A percentile compares a stretch with the other conserved stretches of the same genome.
Evolutionary conservation across 768 basidiomycete species (phyloP).

Genomic region (Wakefieldia striispora): DNA sequence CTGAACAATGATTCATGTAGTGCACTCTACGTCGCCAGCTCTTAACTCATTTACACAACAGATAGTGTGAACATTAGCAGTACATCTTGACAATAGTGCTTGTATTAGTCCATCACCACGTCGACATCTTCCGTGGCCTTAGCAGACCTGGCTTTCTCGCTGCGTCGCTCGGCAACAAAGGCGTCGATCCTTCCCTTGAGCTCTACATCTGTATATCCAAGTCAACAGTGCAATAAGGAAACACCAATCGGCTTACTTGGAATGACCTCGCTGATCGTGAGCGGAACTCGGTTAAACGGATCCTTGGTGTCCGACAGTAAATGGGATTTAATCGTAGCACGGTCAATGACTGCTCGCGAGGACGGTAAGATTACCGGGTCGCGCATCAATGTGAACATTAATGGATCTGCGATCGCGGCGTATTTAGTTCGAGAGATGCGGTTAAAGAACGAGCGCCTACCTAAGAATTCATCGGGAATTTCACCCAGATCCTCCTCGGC

Average conservation of each 20-base stretch:
- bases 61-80: constrained; percentile 1
- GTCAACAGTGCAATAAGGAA: constrained; percentile 6
- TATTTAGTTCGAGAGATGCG: background rate
- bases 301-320: constrained; percentile 88
- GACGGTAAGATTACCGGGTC: constrained; percentile 92
- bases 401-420: constrained; percentile 57
- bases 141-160: constrained; percentile 29
- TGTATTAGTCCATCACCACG: constrained; percentile 22
- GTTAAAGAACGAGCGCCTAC: constrained; percentile 41
- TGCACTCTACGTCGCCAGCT: too few relatives aligned
- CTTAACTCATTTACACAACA: constrained; percentile 3
- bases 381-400: constrained; percentile 91
- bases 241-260: constrained; percentile 53
- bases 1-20: too few relatives aligned
- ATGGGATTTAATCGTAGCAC: constrained; percentile 92
- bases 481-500: constrained; percentile 93
- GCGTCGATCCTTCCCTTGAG: constrained; percentile 73
- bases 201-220: constrained; percentile 49
- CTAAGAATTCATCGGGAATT: constrained; percentile 92
- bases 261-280: constrained; percentile 75
- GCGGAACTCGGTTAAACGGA: constrained; percentile 90
- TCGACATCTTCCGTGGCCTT: constrained; percentile 30
- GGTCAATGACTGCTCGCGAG: constrained; percentile 76
- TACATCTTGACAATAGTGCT: constrained; percentile 5
- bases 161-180: constrained; percentile 60